Evolutionary conservation across 768 basidiomycete genomes (phyloP), one percentile per base, ranked within the genome.

Genomic region (Agrocybe chaxingu): DNA sequence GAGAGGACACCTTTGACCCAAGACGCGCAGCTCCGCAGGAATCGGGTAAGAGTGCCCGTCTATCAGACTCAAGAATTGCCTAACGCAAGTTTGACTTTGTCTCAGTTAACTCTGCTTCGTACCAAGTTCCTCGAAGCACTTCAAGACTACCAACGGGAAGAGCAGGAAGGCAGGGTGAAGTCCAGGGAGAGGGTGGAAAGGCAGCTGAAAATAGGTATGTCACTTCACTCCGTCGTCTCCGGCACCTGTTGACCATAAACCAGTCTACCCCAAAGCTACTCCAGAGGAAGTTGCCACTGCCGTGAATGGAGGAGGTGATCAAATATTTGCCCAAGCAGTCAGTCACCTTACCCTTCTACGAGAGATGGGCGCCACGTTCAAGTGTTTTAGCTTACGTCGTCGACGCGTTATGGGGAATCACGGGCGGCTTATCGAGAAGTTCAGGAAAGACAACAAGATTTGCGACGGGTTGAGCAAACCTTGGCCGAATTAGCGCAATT

Each of bases 261-360:
- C 48, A 90, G 92, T 92, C 41, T 94, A 95, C 66, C 90, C 91
- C 2, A 82, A 92, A 58, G 93, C 93, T 13, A 84, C 90, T 29
- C 79, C 80, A 8, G 85, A 92, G 51, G 92, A 96, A 62, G 73
- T 96, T 33, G 72, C 79, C 51, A 81, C 84, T 33, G 83, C 87
- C 2, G 75, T 87, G 45, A 82, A 86, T 54, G 82, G 80, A 29
- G 79, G 79, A 33, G 78, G 77, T 24, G 68, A 74, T 24, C 85
- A 90, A 62, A 82, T 94, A 39, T 96, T 96, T 70, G 78, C 84
- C 10, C 81, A 88, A 61, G 87, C 88, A 37, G 87, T 87, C 50
- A 37, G 71, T 55, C 29, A 12, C 33, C 35, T 31, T 47, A 7
- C 8, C 29, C 36, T 24, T 35, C 40, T 42, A 40, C 33, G 38